These are phyloP conservation scores for Crepidotus variabilis DNA, from an alignment of 768 basidiomycete species.

Conservation along the genomic window DNA sequence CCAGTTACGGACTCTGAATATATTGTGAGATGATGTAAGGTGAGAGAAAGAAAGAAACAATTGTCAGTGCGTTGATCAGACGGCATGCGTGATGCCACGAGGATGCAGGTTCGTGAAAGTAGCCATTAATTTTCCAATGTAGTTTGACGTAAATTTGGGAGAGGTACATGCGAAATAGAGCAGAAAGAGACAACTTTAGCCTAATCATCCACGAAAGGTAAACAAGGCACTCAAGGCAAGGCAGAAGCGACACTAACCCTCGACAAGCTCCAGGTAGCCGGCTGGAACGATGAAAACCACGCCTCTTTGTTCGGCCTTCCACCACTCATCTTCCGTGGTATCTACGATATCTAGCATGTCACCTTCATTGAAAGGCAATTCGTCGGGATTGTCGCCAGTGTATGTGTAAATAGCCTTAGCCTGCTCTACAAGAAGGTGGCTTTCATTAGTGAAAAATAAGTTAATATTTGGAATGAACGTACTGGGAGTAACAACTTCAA, in stretches of 20 bases:
- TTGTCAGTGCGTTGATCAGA: too few relatives aligned
- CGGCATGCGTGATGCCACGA: not conserved
- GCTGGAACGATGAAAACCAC: constrained; percentile 89
- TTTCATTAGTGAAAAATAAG: too few relatives aligned
- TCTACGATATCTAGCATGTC: constrained; percentile 80
- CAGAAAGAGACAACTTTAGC: constrained; percentile 75
- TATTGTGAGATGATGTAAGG: not conserved
- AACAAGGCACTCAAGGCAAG: constrained; percentile 57
- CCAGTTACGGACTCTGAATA: not conserved
- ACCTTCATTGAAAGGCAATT: constrained; percentile 83
- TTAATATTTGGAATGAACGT: constrained; percentile 30
- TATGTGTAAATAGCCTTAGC: constrained; percentile 85
- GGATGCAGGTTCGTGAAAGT: not conserved
- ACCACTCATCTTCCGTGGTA: constrained; percentile 84
- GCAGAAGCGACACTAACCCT: constrained; percentile 77
- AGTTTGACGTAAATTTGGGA: constrained; percentile 22
- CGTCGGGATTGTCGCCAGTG: constrained; percentile 64
- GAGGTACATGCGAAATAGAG: constrained; percentile 47
- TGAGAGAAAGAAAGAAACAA: not conserved
- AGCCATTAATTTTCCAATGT: constrained; percentile 3
- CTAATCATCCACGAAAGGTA: constrained; percentile 45
- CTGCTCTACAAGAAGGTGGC: constrained; percentile 37
- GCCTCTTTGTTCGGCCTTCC: constrained; percentile 90
- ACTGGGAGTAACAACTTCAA: constrained; percentile 70
- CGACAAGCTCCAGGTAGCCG: constrained; percentile 77